These are phyloP conservation scores for Talaromyces sp. DNA, from an alignment of 2,329 filamentous ascomycete genomes.

Conservation along the genomic window DNA sequence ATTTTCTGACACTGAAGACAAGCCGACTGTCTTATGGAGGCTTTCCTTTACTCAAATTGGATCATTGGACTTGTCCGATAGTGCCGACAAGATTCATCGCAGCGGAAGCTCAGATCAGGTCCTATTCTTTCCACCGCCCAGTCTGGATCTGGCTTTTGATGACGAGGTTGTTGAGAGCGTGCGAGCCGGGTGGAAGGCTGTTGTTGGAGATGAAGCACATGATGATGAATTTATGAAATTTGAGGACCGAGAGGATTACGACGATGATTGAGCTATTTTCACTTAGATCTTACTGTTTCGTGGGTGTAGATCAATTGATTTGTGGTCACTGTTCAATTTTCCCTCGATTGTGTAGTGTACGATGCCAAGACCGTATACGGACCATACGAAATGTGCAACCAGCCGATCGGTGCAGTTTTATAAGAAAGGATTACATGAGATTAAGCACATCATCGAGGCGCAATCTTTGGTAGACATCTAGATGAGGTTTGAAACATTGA, in stretches of 20 bases:
- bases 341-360: background rate
- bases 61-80: slow-evolving; percentile 12
- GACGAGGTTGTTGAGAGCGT: slow-evolving; percentile 64
- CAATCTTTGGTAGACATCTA: no score
- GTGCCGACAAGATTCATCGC: slow-evolving; percentile 11
- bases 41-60: slow-evolving; percentile 47
- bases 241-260: slow-evolving; percentile 53
- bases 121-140: slow-evolving; percentile 53
- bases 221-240: slow-evolving; percentile 68
- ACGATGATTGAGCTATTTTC: slow-evolving; percentile 1
- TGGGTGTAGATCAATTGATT: background rate
- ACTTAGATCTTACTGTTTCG: background rate
- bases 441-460: background rate
- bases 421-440: background rate
- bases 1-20: slow-evolving; percentile 20
- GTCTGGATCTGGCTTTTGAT: slow-evolving; percentile 66
- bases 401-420: background rate
- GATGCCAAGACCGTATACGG: background rate
- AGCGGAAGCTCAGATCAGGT: slow-evolving; percentile 36
- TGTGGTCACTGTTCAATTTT: background rate
- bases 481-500: no score
- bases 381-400: background rate
- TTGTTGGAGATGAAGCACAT: slow-evolving; percentile 49
- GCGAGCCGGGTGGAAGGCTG: slow-evolving; percentile 61
- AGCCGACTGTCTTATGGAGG: slow-evolving; percentile 45